phyloP scores from a whole-genome alignment of 768 basidiomycete genomes.

The Mycena indigotica region DNA sequence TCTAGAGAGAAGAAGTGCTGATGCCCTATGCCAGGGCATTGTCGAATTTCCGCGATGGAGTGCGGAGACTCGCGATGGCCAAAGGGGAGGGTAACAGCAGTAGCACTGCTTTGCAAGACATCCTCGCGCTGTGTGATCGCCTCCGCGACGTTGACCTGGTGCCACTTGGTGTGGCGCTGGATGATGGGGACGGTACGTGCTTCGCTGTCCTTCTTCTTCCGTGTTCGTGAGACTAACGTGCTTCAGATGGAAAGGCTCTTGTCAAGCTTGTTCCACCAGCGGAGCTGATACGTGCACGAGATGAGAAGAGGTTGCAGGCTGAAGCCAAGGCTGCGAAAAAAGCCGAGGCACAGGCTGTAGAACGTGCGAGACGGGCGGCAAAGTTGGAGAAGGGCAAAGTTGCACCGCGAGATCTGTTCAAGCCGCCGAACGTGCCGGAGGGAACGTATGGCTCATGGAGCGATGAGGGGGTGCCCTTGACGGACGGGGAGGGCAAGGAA shows the following conservation, averaged over 20 bases:
- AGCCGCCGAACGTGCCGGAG: slow-evolving; percentile 72
- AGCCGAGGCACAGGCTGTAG: slow-evolving; percentile 65
- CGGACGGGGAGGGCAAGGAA: slow-evolving; percentile 83
- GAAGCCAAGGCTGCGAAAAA: slow-evolving; percentile 83
- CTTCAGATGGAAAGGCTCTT: slow-evolving; percentile 86
- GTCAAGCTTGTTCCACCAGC: slow-evolving; percentile 88
- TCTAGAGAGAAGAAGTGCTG: slow-evolving; percentile 78
- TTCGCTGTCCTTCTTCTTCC: neutral
- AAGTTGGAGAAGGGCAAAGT: slow-evolving; percentile 86
- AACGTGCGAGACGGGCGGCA: slow-evolving; percentile 66
- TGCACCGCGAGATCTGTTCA: slow-evolving; percentile 79
- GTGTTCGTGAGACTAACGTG: slow-evolving; percentile 8
- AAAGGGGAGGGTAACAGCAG: too few species aligned
- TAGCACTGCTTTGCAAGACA: slow-evolving; percentile 73
- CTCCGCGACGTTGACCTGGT: slow-evolving; percentile 89
- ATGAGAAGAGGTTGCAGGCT: slow-evolving; percentile 78
- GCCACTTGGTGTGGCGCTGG: slow-evolving; percentile 92
- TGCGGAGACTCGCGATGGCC: slow-evolving; percentile 79
- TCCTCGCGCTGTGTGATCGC: slow-evolving; percentile 84
- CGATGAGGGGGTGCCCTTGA: slow-evolving; percentile 79
- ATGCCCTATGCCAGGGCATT: slow-evolving; percentile 88
- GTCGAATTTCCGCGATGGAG: slow-evolving; percentile 89
- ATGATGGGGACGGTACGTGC: slow-evolving; percentile 87
- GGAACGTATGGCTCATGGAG: slow-evolving; percentile 85
- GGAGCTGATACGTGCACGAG: slow-evolving; percentile 79